These are phyloP conservation scores for Candida ulmi DNA, from an alignment of 805 yeast genomes.

Conservation along the genomic window DNA sequence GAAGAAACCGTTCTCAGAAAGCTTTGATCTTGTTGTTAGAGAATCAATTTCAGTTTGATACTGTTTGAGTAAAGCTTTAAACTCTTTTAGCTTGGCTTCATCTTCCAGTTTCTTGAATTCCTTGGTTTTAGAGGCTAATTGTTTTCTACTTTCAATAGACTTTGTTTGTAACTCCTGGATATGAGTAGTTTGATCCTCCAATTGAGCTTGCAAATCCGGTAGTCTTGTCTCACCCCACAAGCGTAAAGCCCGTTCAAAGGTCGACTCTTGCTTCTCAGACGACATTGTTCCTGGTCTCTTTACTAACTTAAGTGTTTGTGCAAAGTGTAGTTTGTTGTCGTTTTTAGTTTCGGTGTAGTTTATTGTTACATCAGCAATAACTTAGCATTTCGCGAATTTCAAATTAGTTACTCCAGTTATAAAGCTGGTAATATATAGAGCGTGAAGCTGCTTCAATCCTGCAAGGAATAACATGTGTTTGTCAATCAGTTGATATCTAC, in stretches of 20 bases:
- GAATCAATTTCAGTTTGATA: conserved; percentile 88
- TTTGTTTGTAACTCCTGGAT: conserved; percentile 64
- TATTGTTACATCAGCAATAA: no score
- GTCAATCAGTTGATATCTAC: no score
- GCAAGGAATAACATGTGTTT: no score
- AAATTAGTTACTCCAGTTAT: no score
- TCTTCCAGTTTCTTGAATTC: conserved; percentile 70
- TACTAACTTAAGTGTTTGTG: no score
- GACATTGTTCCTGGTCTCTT: not conserved
- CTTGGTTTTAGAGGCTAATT: conserved; percentile 79
- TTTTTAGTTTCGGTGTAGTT: no score
- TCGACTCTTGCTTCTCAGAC: conserved; percentile 3
- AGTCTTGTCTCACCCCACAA: conserved; percentile 75
- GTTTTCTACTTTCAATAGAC: conserved; percentile 67
- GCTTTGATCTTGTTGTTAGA: conserved; percentile 71
- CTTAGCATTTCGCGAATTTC: no score
- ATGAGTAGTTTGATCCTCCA: conserved; percentile 71
- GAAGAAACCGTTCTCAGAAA: conserved; percentile 67
- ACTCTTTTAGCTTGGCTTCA: conserved; percentile 56
- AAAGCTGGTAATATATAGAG: no score
- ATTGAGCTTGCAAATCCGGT: conserved; percentile 58
- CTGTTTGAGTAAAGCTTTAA: conserved; percentile 60
- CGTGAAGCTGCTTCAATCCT: no score
- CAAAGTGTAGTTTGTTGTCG: no score
- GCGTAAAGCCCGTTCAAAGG: conserved; percentile 46